These are phyloP conservation scores for Hymenotorrendiella dingleyae DNA, from an alignment of 2,329 filamentous ascomycete species.

Conservation along the genomic window DNA sequence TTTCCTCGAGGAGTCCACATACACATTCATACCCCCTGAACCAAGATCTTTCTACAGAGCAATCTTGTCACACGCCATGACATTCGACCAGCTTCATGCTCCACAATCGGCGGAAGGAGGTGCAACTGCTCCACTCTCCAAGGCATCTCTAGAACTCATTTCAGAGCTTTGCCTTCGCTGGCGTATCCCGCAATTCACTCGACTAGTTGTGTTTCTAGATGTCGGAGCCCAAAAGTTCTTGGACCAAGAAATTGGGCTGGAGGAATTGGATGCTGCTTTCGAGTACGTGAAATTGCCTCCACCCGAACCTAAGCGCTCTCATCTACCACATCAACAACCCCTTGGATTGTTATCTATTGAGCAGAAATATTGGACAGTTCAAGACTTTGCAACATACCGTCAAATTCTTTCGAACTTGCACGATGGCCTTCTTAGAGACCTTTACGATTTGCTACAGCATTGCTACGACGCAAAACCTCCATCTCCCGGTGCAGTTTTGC, in stretches of 20 bases:
- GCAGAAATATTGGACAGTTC: constrained; percentile 58
- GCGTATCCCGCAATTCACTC: constrained; percentile 79
- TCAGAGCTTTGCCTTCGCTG: constrained; percentile 82
- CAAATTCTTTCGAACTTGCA: constrained; percentile 69
- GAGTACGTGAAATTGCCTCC: constrained; percentile 71
- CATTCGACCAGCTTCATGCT: constrained; percentile 54
- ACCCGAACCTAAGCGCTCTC: constrained; percentile 49
- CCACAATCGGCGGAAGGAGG: constrained; percentile 41
- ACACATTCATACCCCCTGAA: constrained; percentile 85
- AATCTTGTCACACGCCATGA: constrained; percentile 71
- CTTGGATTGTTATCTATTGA: constrained; percentile 52
- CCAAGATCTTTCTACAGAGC: constrained; percentile 77
- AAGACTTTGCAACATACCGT: constrained; percentile 66
- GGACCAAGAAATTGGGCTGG: constrained; percentile 72
- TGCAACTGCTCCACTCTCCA: constrained; percentile 51
- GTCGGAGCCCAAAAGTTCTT: constrained; percentile 79
- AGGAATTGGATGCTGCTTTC: constrained; percentile 79
- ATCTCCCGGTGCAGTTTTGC: constrained; percentile 72
- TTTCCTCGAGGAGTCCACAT: constrained; percentile 56
- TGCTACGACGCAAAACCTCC: constrained; percentile 88
- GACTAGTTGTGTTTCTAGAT: constrained; percentile 76
- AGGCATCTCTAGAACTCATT: constrained; percentile 73
- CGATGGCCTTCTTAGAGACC: constrained; percentile 76
- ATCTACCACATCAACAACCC: constrained; percentile 28
- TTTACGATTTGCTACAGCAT: constrained; percentile 81